Evolutionary conservation across 352 stramenopile species (phyloP), one percentile per base, ranked within the genome.

Genomic region (Globisporangium spiculum): DNA sequence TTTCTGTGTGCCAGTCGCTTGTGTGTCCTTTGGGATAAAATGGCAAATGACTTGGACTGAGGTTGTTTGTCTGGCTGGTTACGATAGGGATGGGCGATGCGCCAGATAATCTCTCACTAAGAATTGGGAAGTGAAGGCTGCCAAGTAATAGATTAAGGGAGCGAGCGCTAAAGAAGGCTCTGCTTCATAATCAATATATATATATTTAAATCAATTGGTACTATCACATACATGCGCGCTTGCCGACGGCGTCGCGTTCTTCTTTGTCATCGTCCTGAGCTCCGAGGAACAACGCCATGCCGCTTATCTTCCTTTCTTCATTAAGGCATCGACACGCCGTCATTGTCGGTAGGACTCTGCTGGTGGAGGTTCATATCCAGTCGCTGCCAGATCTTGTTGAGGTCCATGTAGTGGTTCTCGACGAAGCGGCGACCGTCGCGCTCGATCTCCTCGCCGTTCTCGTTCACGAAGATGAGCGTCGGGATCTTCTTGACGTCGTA

Each of bases 401-500:
- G 71, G 65, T 90, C 82, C 41, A 69, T 83, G 72, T 80, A 90
- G 74, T 90, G 74, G 68, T 80, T 79, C 72, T 90, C 82, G 32
- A 90, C 62, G 22, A 90, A 78, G 34, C 75, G 75, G 59, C 83
- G 78, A n/a, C 83, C 83, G 24, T 91, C 80, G 63, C 80, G 77
- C 74, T 86, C 80, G 63, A 91, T 69, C 27, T 84, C 78, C 41
- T 86, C 78, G 62, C 83, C 83, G 63, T 86, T 75, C 30, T 79
- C 71, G 65, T 90, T 77, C 60, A 90, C 79, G 44, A 90, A 90
- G 55, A 90, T 81, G 65, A 90, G 82, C 56, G 78, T 78, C 66
- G 82, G 82, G 65, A 90, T 89, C 60, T 74, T 87, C 75, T 87
- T 88, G 24, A 89, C 79, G 38, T 90, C 78, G 73, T 90, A 89